Evolutionary conservation across 2,329 filamentous ascomycete genomes (phyloP).

Genomic region (Xylaria sp.): DNA sequence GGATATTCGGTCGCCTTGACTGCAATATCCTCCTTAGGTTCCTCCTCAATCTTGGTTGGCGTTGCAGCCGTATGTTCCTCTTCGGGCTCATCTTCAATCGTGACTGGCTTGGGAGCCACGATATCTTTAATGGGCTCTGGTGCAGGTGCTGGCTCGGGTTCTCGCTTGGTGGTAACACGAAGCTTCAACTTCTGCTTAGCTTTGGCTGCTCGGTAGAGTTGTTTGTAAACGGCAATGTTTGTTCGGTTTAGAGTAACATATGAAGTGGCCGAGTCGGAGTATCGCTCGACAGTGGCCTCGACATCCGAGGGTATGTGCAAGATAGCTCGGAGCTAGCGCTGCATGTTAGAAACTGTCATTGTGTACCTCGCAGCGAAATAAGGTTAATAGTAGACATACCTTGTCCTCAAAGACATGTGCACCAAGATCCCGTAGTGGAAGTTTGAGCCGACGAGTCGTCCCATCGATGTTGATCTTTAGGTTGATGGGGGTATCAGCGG

Average conservation of each 20-base stretch:
- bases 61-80: constrained; percentile 17
- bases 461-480: constrained; percentile 85
- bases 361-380: no score
- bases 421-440: constrained; percentile 83
- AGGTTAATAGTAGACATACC: constrained; percentile 61
- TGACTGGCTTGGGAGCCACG: constrained; percentile 49
- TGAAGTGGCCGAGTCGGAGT: constrained; percentile 86
- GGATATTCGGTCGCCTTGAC: neutral
- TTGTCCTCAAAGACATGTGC: constrained; percentile 77
- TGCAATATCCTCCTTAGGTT: neutral
- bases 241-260: constrained; percentile 80
- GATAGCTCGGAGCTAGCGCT: constrained; percentile 67
- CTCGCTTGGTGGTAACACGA: constrained; percentile 64
- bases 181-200: constrained; percentile 97
- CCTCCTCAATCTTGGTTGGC: neutral
- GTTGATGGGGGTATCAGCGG: constrained; percentile 76
- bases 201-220: constrained; percentile 94
- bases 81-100: constrained; percentile 56
- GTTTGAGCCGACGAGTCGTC: constrained; percentile 80
- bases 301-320: constrained; percentile 69
- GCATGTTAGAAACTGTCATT: constrained; percentile 8
- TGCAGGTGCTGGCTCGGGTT: no score
- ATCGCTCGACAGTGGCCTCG: constrained; percentile 80
- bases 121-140: constrained; percentile 41
- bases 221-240: constrained; percentile 89